Percentiles rank a stretch among this genome's conserved stretches.
phyloP scores from a whole-genome alignment of 1,284 basidiomycete genomes.

The Cutaneotrichosporon cutaneum region DNA sequence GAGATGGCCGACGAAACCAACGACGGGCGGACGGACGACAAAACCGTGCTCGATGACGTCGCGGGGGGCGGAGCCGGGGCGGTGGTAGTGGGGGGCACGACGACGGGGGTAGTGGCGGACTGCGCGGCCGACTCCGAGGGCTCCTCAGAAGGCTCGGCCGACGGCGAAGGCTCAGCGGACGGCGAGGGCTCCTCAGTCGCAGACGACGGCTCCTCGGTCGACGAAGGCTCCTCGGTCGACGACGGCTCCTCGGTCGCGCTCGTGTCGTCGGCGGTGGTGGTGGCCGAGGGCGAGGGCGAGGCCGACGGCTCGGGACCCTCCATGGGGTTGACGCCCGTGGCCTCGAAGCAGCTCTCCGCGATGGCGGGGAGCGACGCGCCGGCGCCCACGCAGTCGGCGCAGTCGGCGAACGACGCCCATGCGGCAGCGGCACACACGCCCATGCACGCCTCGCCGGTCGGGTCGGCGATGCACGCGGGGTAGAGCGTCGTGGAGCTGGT shows the following conservation, averaged over 20 bases:
- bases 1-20: neutral
- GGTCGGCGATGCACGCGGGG: neutral
- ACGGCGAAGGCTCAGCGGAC: too few relatives aligned
- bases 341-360: neutral
- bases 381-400: neutral
- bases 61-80: neutral
- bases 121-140: neutral
- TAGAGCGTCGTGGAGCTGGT: neutral
- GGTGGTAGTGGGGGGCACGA: neutral
- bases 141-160: neutral
- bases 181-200: too few relatives aligned
- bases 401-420: neutral
- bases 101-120: neutral
- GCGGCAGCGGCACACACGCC: neutral
- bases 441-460: neutral
- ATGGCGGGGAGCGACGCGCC: neutral
- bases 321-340: constrained; percentile 4
- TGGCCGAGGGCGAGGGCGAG: neutral
- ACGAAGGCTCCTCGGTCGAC: too few relatives aligned
- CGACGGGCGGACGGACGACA: too few relatives aligned
- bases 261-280: too few relatives aligned
- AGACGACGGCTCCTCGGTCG: too few relatives aligned
- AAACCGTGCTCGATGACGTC: too few relatives aligned
- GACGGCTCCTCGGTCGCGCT: too few relatives aligned
- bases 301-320: neutral